Base-by-base conservation (phyloP, 768 basidiomycete species). In the Agaricus sinodeliciosus region DNA sequence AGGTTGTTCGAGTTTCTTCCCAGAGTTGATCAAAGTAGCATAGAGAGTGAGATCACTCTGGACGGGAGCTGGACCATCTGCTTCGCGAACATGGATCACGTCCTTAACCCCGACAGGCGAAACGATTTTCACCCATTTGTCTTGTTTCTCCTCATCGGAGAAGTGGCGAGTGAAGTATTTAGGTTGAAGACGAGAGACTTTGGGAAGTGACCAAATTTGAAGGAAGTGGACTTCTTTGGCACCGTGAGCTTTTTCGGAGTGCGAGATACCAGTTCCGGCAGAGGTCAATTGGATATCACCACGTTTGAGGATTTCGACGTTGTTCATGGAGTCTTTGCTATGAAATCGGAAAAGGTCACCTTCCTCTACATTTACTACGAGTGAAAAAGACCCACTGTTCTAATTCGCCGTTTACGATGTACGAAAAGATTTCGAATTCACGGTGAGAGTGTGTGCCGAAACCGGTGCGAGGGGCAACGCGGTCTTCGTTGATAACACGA, bases 281-380 rank as follows among this genome's bases (percentile, higher is more conserved):
- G 87, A 91, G 2, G 94, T 94, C 71, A 96, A 81, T 66, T 97
- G 94, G 28, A 97, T 60, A 60, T 92, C 87, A 0, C 95, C 95
- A 13, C 92, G 82, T 64, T 84, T 84, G 63, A 97, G 80, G 54
- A 94, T 75, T 66, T 98, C 95, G 49, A 79, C 78, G 70, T 95
- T 95, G 36, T 86, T 85, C 87, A 96, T 90, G 4, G 85, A 90
- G 69, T 97, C 95, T 67, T 86, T 79, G 71, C 93, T 91, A 54
- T 9, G 51, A 45, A 41, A 12, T 25, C 49, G n/a, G 16, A 58
- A 16, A 56, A 25, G 4, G 5, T 37, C 8, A 9, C 1, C 6
- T 35, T 31, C 13, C 9, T 41, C 9, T 26, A 46, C 9, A 22
- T 44, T 42, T 43, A 50, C 25, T 34, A 27, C 11, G 16, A 41